Evolutionary conservation across 805 yeast genomes (phyloP).

Genomic region (Peterozyma toletana): DNA sequence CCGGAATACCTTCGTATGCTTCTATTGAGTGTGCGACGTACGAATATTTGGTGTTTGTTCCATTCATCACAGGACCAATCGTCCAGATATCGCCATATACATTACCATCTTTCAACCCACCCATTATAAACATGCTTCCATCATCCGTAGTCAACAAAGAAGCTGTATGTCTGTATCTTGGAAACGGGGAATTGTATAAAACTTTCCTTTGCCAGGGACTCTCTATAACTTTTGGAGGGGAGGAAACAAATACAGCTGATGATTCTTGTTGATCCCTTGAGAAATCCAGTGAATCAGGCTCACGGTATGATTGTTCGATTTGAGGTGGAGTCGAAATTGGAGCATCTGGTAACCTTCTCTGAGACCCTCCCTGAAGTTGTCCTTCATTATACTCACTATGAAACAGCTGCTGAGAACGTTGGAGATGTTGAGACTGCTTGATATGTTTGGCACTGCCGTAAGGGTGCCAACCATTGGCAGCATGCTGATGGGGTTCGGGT

Average conservation of each 20-base stretch:
- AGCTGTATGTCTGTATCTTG: constrained; percentile 89
- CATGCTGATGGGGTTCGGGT: neutral
- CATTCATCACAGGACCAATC: constrained; percentile 42
- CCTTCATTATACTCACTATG: neutral
- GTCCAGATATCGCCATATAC: constrained; percentile 97
- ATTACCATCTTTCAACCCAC: constrained; percentile 87
- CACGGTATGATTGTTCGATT: neutral
- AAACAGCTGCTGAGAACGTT: neutral
- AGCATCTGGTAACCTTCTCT: neutral
- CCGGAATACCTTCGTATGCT: constrained; percentile 75
- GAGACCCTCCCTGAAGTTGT: neutral
- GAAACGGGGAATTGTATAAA: constrained; percentile 75
- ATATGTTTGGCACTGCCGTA: neutral
- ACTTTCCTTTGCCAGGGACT: constrained; percentile 63
- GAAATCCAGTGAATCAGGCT: too few species aligned
- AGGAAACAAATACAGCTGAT: too few species aligned
- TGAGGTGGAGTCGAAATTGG: neutral
- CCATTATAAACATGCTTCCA: constrained; percentile 83
- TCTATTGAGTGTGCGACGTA: constrained; percentile 48
- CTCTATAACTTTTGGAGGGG: too few species aligned
- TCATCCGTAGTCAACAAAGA: constrained; percentile 70
- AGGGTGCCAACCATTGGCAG: neutral
- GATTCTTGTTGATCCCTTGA: too few species aligned
- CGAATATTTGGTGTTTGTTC: constrained; percentile 26
- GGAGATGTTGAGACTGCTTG: neutral